Conservation (phyloP, 225 moss, liverwort and hornwort species). For the Takakia lepidozioides region DNA sequence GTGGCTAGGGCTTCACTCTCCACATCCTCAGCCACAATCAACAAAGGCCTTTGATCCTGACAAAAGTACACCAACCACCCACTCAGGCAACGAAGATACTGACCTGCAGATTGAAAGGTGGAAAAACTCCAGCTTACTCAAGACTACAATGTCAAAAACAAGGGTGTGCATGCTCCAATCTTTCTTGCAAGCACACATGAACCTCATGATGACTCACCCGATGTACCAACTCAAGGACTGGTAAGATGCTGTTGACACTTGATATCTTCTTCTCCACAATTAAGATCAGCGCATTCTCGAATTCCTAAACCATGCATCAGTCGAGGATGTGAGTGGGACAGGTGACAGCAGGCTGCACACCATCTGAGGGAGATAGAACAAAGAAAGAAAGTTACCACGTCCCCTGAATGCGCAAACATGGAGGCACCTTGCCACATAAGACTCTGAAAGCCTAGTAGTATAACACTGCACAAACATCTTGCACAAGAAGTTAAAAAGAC, state of each 20-base stretch:
- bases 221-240: conserved; percentile 51
- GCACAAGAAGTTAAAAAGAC: too few species aligned
- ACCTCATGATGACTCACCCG: conserved; percentile 17
- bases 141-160: background rate
- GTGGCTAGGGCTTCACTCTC: conserved; percentile 52
- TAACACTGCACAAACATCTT: too few species aligned
- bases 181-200: background rate
- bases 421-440: too few species aligned
- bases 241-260: conserved; percentile 45
- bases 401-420: too few species aligned
- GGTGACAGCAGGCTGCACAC: too few species aligned
- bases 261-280: conserved; percentile 61
- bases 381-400: too few species aligned
- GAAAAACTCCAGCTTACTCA: background rate
- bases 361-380: too few species aligned
- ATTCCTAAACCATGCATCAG: conserved; percentile 21
- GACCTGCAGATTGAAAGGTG: too few species aligned
- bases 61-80: background rate
- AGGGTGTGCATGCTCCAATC: too few species aligned
- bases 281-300: conserved; percentile 50
- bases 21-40: conserved; percentile 52
- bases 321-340: too few species aligned
- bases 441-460: too few species aligned
- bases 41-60: conserved; percentile 46
- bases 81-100: too few species aligned